Conservation (phyloP, 1,284 basidiomycete genomes). For the Takashimella tepidaria region DNA sequence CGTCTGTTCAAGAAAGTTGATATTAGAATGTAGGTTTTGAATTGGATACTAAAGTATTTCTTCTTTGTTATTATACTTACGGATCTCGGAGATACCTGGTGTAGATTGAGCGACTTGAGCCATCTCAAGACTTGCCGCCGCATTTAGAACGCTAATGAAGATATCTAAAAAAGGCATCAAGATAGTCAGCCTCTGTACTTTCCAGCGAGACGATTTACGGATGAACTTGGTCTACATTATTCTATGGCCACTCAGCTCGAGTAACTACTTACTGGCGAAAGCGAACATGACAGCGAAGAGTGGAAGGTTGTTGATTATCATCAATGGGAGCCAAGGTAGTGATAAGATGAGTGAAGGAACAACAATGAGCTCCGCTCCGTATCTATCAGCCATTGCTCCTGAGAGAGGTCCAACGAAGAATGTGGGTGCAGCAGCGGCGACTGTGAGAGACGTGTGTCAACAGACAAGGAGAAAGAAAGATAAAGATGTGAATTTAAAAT, state of each 20-base stretch:
- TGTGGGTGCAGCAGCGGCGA: constrained; percentile 64
- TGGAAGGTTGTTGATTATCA: constrained; percentile 55
- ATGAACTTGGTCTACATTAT: too few species aligned
- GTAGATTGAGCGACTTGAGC: constrained; percentile 10
- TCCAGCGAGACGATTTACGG: too few species aligned
- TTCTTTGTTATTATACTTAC: constrained; percentile 1
- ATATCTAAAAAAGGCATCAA: constrained; percentile 3
- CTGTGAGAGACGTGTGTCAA: too few species aligned
- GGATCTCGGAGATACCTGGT: constrained; percentile 39
- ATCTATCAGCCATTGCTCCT: constrained; percentile 59
- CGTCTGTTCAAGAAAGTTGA: constrained; percentile 9
- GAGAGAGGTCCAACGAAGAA: constrained; percentile 57
- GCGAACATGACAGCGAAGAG: constrained; percentile 61
- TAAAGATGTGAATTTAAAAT: constrained; percentile 35
- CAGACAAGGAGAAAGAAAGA: background rate
- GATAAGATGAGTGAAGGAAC: constrained; percentile 53
- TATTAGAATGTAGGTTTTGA: too few species aligned
- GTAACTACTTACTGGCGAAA: constrained; percentile 56
- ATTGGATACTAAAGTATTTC: background rate
- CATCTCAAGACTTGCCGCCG: constrained; percentile 12
- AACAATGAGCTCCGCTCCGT: constrained; percentile 60
- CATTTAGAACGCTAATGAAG: constrained; percentile 11
- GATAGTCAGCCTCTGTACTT: too few species aligned
- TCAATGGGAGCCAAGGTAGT: constrained; percentile 62
- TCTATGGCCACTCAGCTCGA: too few species aligned